Percentiles rank a stretch among this genome's conserved stretches.
phyloP scores from a whole-genome alignment of 139 green algal species.

The Diplosphaera chodatii region DNA sequence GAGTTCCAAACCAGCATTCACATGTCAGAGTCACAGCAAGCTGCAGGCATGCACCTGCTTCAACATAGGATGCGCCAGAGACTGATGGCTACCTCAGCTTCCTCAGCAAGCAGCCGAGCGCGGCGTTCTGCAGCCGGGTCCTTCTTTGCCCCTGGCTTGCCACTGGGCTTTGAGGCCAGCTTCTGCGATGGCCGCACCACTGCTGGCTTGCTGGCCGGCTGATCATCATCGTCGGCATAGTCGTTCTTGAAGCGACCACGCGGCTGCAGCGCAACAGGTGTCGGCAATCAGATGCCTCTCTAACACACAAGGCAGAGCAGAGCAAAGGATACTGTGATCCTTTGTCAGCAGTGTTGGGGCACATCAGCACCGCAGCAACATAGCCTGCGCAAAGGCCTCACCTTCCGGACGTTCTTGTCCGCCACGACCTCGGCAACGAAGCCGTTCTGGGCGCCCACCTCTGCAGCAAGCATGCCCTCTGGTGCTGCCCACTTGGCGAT shows the following conservation, averaged over 20 bases:
- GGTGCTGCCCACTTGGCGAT: slow-evolving; percentile 58
- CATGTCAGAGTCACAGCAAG: too few relatives aligned
- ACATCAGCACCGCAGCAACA: too few relatives aligned
- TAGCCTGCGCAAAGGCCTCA: not conserved
- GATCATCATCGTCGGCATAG: not conserved
- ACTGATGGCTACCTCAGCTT: slow-evolving; percentile 44
- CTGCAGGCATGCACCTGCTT: too few relatives aligned
- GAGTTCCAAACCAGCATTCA: too few relatives aligned
- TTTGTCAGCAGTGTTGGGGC: too few relatives aligned
- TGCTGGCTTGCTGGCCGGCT: not conserved
- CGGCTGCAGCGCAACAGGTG: not conserved
- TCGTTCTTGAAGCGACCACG: not conserved
- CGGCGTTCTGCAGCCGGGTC: slow-evolving; percentile 52
- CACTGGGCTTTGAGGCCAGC: not conserved
- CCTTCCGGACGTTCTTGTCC: slow-evolving; percentile 54
- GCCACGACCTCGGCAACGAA: slow-evolving; percentile 43
- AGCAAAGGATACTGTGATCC: too few relatives aligned
- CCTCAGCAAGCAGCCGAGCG: slow-evolving; percentile 49
- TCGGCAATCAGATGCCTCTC: too few relatives aligned
- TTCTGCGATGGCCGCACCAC: not conserved
- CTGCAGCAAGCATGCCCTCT: slow-evolving; percentile 39
- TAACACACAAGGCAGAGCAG: too few relatives aligned
- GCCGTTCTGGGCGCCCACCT: slow-evolving; percentile 29
- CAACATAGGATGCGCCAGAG: too few relatives aligned
- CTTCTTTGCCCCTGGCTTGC: slow-evolving; percentile 22